Conservation (phyloP, 805 yeast genomes). For the Candida boleticola region DNA sequence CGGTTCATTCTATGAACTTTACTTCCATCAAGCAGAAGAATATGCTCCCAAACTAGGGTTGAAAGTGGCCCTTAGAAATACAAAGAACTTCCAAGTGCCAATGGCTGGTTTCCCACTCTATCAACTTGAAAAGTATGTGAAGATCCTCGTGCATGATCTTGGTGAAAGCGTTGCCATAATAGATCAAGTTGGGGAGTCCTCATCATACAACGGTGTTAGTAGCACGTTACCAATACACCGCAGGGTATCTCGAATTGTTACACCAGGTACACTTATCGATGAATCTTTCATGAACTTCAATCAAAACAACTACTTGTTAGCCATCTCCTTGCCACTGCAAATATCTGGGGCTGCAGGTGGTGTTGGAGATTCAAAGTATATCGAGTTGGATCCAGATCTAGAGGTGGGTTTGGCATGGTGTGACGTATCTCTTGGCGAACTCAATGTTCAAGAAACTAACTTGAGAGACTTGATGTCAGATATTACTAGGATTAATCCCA, state of each 20-base stretch:
- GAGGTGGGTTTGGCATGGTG: constrained; percentile 82
- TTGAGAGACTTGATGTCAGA: constrained; percentile 64
- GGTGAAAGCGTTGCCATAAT: constrained; percentile 76
- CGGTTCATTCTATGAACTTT: constrained; percentile 84
- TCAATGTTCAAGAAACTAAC: constrained; percentile 64
- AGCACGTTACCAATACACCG: constrained; percentile 46
- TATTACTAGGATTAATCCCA: constrained; percentile 74
- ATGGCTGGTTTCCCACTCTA: constrained; percentile 91
- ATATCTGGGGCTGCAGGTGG: constrained; percentile 24
- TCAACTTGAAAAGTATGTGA: constrained; percentile 70
- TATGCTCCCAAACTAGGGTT: constrained; percentile 71
- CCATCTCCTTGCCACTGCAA: constrained; percentile 58
- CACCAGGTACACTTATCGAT: constrained; percentile 91
- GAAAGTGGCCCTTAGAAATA: constrained; percentile 59
- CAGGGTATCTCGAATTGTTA: constrained; percentile 73
- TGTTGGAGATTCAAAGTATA: not conserved
- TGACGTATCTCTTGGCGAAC: constrained; percentile 81
- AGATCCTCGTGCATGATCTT: constrained; percentile 66
- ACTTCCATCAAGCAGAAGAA: constrained; percentile 81
- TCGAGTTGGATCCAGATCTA: constrained; percentile 30
- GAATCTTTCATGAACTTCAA: constrained; percentile 77
- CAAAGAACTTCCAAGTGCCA: constrained; percentile 47
- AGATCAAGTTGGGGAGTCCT: constrained; percentile 50
- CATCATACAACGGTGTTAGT: constrained; percentile 2
- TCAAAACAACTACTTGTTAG: constrained; percentile 66